Base-by-base conservation (phyloP, 257 asterid genomes). In the Solanum paucissectum region DNA sequence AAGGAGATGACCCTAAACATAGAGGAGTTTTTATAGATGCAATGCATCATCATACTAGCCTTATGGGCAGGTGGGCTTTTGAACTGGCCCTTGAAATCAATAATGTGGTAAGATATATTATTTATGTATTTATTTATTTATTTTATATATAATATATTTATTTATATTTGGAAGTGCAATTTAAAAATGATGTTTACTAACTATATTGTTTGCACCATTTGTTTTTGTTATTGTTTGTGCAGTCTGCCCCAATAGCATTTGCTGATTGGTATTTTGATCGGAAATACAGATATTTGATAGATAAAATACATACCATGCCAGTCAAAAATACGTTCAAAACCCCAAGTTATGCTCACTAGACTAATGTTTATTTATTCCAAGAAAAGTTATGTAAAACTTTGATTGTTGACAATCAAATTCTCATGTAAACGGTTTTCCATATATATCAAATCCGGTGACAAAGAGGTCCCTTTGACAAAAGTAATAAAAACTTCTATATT, bases 251-350 rank as follows among this genome's bases (percentile, higher is more conserved):
- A 66, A 68, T 42, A 25, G 64, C 79, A 40, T 85, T 85, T 85
- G 40, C 82, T 66, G 87, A 85, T 49, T 85, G 87, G 87, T 85
- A 85, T 42, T 85, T 85, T 29, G 87, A 66, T n/a, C 55, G 76
- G 20, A 85, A 85, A 13, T 81, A 81, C 85, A 27, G 27, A 14
- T 81, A 81, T 81, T 27, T 81, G 10, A 46, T 46, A 81, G 85
- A 81, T 44, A 4, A 46, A 29, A 12, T 3, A 0, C 40, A 20
- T 32, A 10, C 34, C 27, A 46, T 81, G 85, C 85, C 85, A 29
- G 0, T 44, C 40, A n/a, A 23, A 79, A 79, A 79, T 44, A 2
- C 2, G 9, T 0, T 29, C 25, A 5, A 5, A 72, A 4, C 4
- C 4, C 0, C 1, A 34, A 73, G 18, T 34, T 73, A 71, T 69